These are phyloP conservation scores for Taphrina sp. DNA, from an alignment of 1,139 yeast species.

Conservation along the genomic window DNA sequence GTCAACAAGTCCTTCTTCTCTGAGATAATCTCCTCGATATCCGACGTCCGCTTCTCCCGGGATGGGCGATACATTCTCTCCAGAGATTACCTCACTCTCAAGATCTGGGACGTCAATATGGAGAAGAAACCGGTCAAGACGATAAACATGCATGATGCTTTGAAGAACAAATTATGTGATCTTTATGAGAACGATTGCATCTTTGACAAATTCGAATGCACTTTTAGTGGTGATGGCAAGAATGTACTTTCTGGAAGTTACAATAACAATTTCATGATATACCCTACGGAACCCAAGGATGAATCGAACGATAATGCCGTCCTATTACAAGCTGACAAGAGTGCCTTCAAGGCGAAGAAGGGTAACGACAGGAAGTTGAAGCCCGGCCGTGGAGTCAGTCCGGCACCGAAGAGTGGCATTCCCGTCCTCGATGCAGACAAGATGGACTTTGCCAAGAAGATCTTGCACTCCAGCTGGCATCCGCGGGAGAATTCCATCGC, in stretches of 20 bases:
- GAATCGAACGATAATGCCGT: slow-evolving; percentile 69
- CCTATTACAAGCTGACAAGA: slow-evolving; percentile 93
- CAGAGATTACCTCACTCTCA: slow-evolving; percentile 95
- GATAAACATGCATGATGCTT: slow-evolving; percentile 91
- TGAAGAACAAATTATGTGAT: slow-evolving; percentile 90
- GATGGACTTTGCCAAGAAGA: slow-evolving; percentile 91
- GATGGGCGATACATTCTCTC: slow-evolving; percentile 94
- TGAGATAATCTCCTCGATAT: slow-evolving; percentile 90
- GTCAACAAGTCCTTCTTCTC: slow-evolving; percentile 93
- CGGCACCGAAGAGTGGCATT: slow-evolving; percentile 35
- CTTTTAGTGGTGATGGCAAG: slow-evolving; percentile 87
- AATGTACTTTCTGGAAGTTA: slow-evolving; percentile 96
- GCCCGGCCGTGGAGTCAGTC: slow-evolving; percentile 30
- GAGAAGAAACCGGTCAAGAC: slow-evolving; percentile 92
- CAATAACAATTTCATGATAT: slow-evolving; percentile 94
- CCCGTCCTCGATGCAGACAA: slow-evolving; percentile 58
- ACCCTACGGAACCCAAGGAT: slow-evolving; percentile 60
- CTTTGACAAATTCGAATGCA: slow-evolving; percentile 96
- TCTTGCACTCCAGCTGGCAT: slow-evolving; percentile 97
- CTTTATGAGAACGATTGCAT: slow-evolving; percentile 98
- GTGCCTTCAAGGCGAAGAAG: slow-evolving; percentile 86
- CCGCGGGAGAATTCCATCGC: slow-evolving; percentile 96
- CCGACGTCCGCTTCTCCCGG: slow-evolving; percentile 87
- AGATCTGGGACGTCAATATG: slow-evolving; percentile 98
- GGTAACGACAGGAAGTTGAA: slow-evolving; percentile 41